Evolutionary conservation across 805 yeast species (phyloP), one percentile per base, ranked within the genome.

Genomic region (Ogataea chonburiensis): DNA sequence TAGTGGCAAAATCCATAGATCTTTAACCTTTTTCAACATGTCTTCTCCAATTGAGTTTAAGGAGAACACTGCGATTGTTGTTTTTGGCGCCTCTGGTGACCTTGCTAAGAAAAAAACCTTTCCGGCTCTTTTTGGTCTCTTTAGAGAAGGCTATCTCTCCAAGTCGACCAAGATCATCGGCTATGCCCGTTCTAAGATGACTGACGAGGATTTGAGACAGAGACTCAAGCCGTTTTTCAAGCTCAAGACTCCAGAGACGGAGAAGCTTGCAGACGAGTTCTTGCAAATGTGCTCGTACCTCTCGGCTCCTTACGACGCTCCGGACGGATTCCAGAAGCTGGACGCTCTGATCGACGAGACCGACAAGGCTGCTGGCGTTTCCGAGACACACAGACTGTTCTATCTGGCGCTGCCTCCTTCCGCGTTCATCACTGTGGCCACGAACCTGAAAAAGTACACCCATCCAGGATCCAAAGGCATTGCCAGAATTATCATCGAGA

Each of bases 331-430:
- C 65, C 42, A 67, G 34, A 55, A 62, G 34, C 71, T 93, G 45
- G 73, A 75, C 49, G 48, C 68, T 21, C 66, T 64, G 17, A 77
- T 87, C 38, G 75, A 71, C 49, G 56, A 66, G 40, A 75, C 79
- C 47, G 97, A 91, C 63, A 36, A 52, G 6, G 63, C 65, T 27
- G 57, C 64, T 39, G 57, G 56, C 10, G 73, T 71, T 21, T 45
- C 48, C 12, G 68, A 70, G 46, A 77, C 87, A 17, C 88, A 91
- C 63, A 76, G 98, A 49, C 66, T 93, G 45, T 88, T 85, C 66
- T 93, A 93, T 64, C 73, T 93, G 53, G 98, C 98, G 0, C 70
- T 93, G 42, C 98, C 98, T 13, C 98, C 98, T 21, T 79, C 88
- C 8, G 95, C 83, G 24, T 93, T 93, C 66, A 81, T 82, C 37